Evolutionary conservation across 805 yeast species (phyloP), one percentile per base, ranked within the genome.

Genomic region (Yarrowia divulgata): DNA sequence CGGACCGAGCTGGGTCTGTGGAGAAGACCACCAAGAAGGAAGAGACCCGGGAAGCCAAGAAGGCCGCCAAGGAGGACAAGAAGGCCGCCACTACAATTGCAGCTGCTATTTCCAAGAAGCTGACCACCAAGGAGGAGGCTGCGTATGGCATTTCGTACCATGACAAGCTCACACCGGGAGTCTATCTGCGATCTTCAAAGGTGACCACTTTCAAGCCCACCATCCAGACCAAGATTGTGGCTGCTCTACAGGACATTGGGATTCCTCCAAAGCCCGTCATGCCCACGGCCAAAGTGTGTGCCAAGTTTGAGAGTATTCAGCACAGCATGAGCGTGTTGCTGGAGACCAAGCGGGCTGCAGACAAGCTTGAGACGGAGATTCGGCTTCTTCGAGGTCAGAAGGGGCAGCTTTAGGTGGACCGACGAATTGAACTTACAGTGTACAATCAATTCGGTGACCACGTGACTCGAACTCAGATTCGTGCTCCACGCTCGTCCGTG

Each of bases 261-360:
- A 79, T 95, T 10, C 89, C 97, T 0, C 79, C 87, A 5, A 88
- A 89, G 72, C 98, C 98, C 0, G 88, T 88, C 1, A 89, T 95
- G 89, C 94, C 97, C 5, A 90, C 98, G 0, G 86, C 89, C 43
- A 87, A 83, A 67, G 92, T 93, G 0, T 85, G 91, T 78, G 83
- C 88, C 8, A 87, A 86, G 74, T 93, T 90, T 75, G 98, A 94
- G 73, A 87, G 86, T 69, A 79, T 95, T 67, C 83, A 90, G 62
- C 87, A 88, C 72, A 81, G 88, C 0, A 90, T 91, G 39, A 87
- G 87, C 13, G 84, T 89, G 1, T 80, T 94, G 71, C 81, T 93
- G 69, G 98, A 95, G 69, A 82, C 93, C 16, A 94, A 94, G 79
- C 89, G 87, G 76, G 97, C 91, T 69, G 86, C 87, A 23, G 99